Evolutionary conservation across 768 basidiomycete species (phyloP), one percentile per base, ranked within the genome.

Genomic region (Floccularia luteovirens): DNA sequence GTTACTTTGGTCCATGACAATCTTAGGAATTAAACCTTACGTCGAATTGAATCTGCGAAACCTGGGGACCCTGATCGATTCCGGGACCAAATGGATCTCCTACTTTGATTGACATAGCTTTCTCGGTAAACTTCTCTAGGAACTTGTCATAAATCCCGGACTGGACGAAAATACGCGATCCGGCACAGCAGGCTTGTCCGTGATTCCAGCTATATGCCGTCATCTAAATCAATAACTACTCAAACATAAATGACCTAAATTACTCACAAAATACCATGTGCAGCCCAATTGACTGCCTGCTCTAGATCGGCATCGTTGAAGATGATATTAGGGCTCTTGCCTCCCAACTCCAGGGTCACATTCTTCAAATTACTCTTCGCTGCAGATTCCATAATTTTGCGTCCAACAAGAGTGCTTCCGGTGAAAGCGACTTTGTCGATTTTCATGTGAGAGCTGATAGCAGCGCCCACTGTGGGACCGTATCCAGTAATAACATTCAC

Each of bases 81-180:
- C 66, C 72, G 0, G 57, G 46, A 2, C 50, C 50, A 63, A 90
- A 89, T 1, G 87, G 86, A 49, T 85, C 76, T 16, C 87, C 89
- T 39, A 87, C 50, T 56, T 76, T 75, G 57, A 84, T 61, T 0
- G 54, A 41, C 52, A 64, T 60, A 36, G 80, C 66, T 56, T 73
- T 68, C 20, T 60, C 71, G 1, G 72, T 71, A 60, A 91, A 83
- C 41, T 58, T 64, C 40, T 64, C 54, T 31, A 91, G 59, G 70
- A 93, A 92, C 51, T 79, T 61, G 57, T 90, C 87, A 59, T 92
- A 92, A 48, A 92, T 78, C 2, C 66, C 63, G 35, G 73, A 70
- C 50, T 93, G 90, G 3, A 94, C 88, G 52, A 76, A 91, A 44
- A 93, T 83, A 36, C 92, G 77, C 6, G 89, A 83, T 7, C 90